Evolutionary conservation across 2,329 filamentous ascomycete species (phyloP).

Genomic region (Sclerotinia spermophila): DNA sequence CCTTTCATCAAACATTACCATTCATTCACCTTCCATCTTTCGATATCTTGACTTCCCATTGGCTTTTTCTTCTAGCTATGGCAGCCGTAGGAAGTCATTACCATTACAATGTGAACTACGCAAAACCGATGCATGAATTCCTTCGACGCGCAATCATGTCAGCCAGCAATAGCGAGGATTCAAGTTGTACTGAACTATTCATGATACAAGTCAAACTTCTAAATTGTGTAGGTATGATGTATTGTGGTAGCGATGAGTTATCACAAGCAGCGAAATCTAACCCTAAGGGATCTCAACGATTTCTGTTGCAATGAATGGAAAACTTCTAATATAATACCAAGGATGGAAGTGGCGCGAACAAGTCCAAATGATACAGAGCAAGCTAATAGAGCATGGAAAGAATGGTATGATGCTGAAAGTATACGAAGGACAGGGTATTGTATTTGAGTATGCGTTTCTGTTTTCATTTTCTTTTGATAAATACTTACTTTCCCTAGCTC

Average conservation of each 20-base stretch:
- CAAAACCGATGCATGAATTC: conserved; percentile 21
- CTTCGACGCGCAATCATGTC: neutral
- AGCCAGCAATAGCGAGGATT: neutral
- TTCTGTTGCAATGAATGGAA: conserved; percentile 1
- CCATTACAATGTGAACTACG: conserved; percentile 29
- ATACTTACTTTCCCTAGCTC: neutral
- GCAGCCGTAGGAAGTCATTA: conserved; percentile 42
- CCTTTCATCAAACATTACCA: conserved; percentile 36
- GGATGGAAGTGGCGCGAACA: neutral
- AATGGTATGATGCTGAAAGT: conserved; percentile 41
- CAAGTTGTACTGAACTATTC: neutral
- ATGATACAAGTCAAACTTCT: neutral
- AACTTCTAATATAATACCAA: neutral
- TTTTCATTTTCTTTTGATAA: neutral
- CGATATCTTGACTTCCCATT: conserved; percentile 36
- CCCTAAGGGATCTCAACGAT: neutral
- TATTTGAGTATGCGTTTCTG: conserved; percentile 40
- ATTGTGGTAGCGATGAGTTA: neutral
- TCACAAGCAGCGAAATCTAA: neutral
- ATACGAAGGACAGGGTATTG: conserved; percentile 41
- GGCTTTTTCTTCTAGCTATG: conserved; percentile 41
- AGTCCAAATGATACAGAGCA: neutral
- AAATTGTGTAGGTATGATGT: neutral
- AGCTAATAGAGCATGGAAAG: conserved; percentile 34
- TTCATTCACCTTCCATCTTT: neutral